Conservation (phyloP, 495 filamentous ascomycete species). For the Bathelium albidoporum region DNA sequence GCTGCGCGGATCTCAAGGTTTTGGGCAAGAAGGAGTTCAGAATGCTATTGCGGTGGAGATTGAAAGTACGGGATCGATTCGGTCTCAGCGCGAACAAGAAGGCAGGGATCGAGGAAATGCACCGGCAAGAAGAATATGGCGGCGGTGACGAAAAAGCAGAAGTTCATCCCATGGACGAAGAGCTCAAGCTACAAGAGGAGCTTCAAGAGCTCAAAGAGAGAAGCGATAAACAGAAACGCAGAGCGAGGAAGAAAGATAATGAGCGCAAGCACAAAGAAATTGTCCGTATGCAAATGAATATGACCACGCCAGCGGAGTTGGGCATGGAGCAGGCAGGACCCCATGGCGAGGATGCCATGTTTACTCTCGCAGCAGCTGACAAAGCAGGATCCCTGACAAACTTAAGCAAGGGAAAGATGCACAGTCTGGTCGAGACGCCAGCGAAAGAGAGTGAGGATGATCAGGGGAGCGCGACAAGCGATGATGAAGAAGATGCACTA, state of each 20-base stretch:
- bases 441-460: constrained; percentile 47
- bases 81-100: constrained; percentile 72
- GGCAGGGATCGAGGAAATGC: constrained; percentile 23
- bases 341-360: constrained; percentile 67
- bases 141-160: constrained; percentile 59
- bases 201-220: constrained; percentile 70
- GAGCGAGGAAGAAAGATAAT: constrained; percentile 71
- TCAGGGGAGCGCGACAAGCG: constrained; percentile 51
- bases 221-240: constrained; percentile 62
- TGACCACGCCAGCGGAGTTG: constrained; percentile 92
- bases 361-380: constrained; percentile 70
- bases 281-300: constrained; percentile 87
- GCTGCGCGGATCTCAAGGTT: constrained; percentile 81
- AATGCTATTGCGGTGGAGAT: constrained; percentile 79
- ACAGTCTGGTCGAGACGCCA: constrained; percentile 39
- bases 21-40: constrained; percentile 93
- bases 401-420: constrained; percentile 71
- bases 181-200: constrained; percentile 78
- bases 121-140: constrained; percentile 36
- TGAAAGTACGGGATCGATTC: constrained; percentile 84
- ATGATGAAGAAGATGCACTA: constrained; percentile 70
- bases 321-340: constrained; percentile 84
- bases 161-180: constrained; percentile 85
- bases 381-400: constrained; percentile 57
- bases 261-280: constrained; percentile 86